Evolutionary conservation across 1,284 basidiomycete species (phyloP), one percentile per base, ranked within the genome.

Genomic region (Meira nashicola): DNA sequence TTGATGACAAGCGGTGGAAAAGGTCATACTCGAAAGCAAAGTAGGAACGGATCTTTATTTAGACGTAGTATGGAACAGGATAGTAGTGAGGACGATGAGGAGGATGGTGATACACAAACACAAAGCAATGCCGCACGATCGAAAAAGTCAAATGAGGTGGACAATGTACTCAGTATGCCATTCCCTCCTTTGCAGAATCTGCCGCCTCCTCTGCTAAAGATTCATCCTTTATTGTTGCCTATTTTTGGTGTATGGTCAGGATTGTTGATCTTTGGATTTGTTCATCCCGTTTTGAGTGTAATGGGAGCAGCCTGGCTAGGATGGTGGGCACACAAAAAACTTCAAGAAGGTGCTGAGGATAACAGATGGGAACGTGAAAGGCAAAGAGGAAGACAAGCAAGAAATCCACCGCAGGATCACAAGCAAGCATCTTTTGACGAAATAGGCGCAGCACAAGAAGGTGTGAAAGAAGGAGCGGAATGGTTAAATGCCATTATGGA

Each of bases 401-500:
- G 17, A 12, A 54, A 39, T 11, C 39, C 14, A 33, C 39, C 28
- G 9, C 12, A 57, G 55, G 28, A 17, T 28, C 37, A 17, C 21
- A 14, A 23, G 12, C 17, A 23, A 21, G 6, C n/a, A 21, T 12
- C 12, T 14, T 15, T 12, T 17, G 17, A 48, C 8, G n/a, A 48
- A 48, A 7, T 14, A 3, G 46, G 46, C 2, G 23, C 8, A 39
- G 7, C 38, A 19, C n/a, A 15, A n/a, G 15, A 37, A 38, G 53
- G 50, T 4, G 11, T 54, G 15, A 51, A n/a, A 17, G 69, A 69
- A 41, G 59, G 67, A 12, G 68, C 67, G 0, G 69, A 71, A 39
- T 71, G 69, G 69, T 57, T 71, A 51, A 71, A 71, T 41, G 57
- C 57, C 21, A 58, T 71, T 33, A 41, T 71, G 15, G 56, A 63